Percentiles rank a stretch among this genome's conserved stretches.
phyloP scores from a whole-genome alignment of 345 rosid species.

The Garcia nutans region DNA sequence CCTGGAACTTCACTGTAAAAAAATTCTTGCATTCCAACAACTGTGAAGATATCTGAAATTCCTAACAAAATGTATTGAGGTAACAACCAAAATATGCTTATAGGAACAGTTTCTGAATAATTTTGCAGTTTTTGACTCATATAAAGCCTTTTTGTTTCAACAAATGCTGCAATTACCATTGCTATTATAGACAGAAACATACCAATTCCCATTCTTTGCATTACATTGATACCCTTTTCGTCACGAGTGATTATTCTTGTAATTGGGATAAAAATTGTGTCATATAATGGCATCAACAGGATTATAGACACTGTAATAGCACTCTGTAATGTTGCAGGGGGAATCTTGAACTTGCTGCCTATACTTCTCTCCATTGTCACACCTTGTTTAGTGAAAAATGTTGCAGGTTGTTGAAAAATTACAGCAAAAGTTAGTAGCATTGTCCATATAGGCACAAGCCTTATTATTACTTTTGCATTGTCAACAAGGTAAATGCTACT shows the following conservation, averaged over 20 bases:
- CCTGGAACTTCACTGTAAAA: slow-evolving; percentile 86
- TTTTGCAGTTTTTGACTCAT: slow-evolving; percentile 32
- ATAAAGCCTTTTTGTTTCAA: slow-evolving; percentile 64
- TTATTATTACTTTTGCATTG: slow-evolving; percentile 47
- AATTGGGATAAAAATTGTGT: slow-evolving; percentile 57
- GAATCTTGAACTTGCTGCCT: slow-evolving; percentile 71
- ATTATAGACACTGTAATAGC: slow-evolving; percentile 83
- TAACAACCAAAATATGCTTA: slow-evolving; percentile 79
- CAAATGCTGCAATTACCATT: slow-evolving; percentile 76
- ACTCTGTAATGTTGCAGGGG: slow-evolving; percentile 91
- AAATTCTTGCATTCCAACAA: slow-evolving; percentile 97
- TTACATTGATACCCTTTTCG: slow-evolving; percentile 55
- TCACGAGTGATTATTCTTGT: slow-evolving; percentile 39
- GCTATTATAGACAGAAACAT: slow-evolving; percentile 83
- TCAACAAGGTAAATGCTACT: slow-evolving; percentile 24
- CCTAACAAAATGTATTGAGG: slow-evolving; percentile 89
- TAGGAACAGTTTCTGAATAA: slow-evolving; percentile 28
- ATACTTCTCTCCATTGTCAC: slow-evolving; percentile 75
- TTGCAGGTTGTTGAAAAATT: slow-evolving; percentile 80
- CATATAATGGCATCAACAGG: slow-evolving; percentile 81
- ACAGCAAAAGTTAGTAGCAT: slow-evolving; percentile 88
- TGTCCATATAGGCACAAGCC: slow-evolving; percentile 84
- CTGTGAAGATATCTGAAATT: slow-evolving; percentile 85
- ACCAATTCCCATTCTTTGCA: slow-evolving; percentile 88
- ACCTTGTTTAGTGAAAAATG: slow-evolving; percentile 94